Percentiles rank a stretch among this genome's conserved stretches.
Conservation (phyloP, 495 filamentous ascomycete genomes). For the Hypoxylon cercidicola region DNA sequence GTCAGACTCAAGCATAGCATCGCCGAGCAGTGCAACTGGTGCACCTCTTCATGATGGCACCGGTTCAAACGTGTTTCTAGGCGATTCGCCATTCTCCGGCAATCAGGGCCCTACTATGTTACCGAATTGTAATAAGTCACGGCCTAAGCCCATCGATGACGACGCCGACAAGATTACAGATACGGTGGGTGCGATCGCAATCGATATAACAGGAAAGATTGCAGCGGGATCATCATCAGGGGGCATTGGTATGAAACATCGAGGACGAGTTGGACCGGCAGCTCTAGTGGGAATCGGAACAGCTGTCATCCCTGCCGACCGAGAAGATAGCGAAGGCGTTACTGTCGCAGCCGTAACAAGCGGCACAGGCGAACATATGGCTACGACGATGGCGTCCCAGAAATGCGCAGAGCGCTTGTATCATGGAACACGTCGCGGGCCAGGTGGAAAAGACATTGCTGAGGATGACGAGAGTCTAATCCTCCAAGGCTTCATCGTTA, state of each 20-base stretch:
- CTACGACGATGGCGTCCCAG: conserved; percentile 84
- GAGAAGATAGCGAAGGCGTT: conserved; percentile 64
- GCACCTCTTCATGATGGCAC: conserved; percentile 31
- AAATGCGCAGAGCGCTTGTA: conserved; percentile 82
- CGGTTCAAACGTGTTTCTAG: not conserved
- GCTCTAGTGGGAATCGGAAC: conserved; percentile 92
- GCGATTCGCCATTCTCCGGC: not conserved
- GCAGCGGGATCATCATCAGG: conserved; percentile 98
- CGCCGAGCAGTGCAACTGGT: conserved; percentile 4
- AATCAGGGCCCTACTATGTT: not conserved
- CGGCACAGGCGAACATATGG: conserved; percentile 97
- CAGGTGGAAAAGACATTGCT: conserved; percentile 66
- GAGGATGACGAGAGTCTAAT: conserved; percentile 76
- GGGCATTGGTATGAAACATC: conserved; percentile 98
- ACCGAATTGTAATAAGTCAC: not conserved
- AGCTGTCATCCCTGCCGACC: conserved; percentile 76
- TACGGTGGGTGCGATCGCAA: conserved; percentile 93
- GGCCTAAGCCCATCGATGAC: not conserved
- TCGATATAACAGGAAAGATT: conserved; percentile 85
- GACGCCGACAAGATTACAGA: conserved; percentile 77
- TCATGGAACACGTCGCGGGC: conserved; percentile 66
- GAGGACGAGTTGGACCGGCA: conserved; percentile 88
- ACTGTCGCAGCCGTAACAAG: conserved; percentile 84
- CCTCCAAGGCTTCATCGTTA: conserved; percentile 73
- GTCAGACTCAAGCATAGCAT: conserved; percentile 10